These are phyloP conservation scores for Tilletia indica DNA, from an alignment of 1,284 basidiomycete species.

Conservation along the genomic window DNA sequence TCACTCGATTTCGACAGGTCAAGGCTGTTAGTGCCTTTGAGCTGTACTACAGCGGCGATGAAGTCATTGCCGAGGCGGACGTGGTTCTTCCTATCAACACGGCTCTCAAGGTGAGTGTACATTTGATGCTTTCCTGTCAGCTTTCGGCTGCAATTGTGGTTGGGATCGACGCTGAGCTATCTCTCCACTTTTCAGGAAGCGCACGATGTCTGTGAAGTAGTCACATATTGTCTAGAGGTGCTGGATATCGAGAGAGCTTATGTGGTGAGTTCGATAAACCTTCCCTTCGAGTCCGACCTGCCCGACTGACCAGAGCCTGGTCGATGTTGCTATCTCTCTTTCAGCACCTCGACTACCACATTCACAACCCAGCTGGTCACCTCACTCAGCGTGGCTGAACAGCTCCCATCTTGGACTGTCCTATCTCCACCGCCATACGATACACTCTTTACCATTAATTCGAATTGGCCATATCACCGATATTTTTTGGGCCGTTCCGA, in stretches of 20 bases:
- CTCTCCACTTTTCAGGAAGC: slow-evolving; percentile 50
- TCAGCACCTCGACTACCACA: slow-evolving; percentile 18
- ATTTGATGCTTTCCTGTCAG: not conserved
- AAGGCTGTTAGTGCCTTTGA: slow-evolving; percentile 49
- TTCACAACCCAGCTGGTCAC: slow-evolving; percentile 15
- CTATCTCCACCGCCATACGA: too few species aligned
- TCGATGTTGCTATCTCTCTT: not conserved
- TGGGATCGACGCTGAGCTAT: slow-evolving; percentile 30
- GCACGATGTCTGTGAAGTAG: slow-evolving; percentile 47
- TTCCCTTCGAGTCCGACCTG: too few species aligned
- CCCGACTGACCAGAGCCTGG: too few species aligned
- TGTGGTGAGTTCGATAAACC: not conserved
- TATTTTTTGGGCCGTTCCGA: too few species aligned
- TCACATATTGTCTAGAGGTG: slow-evolving; percentile 18
- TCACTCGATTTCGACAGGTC: slow-evolving; percentile 49
- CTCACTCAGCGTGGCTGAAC: slow-evolving; percentile 9
- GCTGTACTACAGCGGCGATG: slow-evolving; percentile 52
- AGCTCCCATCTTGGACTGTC: not conserved
- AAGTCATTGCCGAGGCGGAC: slow-evolving; percentile 47
- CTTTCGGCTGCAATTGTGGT: slow-evolving; percentile 25
- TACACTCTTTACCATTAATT: too few species aligned
- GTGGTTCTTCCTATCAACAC: slow-evolving; percentile 11
- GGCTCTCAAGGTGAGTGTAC: not conserved
- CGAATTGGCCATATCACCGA: too few species aligned
- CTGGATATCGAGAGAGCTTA: slow-evolving; percentile 19